These are phyloP conservation scores for Diplodia corticola DNA, from an alignment of 2,329 filamentous ascomycete species.

Conservation along the genomic window DNA sequence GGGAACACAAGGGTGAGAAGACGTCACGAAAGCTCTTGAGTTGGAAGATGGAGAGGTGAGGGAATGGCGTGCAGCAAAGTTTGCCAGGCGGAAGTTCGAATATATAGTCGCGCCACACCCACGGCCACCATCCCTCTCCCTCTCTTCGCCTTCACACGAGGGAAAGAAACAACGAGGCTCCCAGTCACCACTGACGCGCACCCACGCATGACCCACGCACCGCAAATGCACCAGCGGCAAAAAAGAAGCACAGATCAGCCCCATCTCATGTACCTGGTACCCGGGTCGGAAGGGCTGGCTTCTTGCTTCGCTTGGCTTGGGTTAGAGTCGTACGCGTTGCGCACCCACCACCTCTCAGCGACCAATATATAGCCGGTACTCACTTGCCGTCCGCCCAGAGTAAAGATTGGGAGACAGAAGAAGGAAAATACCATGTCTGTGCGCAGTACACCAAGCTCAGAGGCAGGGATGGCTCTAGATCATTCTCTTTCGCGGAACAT, in stretches of 20 bases:
- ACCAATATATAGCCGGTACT: neutral
- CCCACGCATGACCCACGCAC: neutral
- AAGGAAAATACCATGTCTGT: neutral
- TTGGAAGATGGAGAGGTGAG: neutral
- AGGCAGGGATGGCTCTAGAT: neutral
- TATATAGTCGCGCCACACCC: neutral
- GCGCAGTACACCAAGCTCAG: neutral
- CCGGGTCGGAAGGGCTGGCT: neutral
- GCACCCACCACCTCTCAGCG: neutral
- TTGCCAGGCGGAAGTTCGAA: neutral
- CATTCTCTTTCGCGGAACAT: neutral
- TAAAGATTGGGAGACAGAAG: neutral
- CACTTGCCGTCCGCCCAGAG: neutral
- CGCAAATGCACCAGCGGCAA: neutral
- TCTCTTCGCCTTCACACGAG: neutral
- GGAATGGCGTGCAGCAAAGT: neutral
- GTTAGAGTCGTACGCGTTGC: neutral
- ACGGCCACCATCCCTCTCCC: neutral
- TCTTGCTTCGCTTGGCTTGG: constrained; percentile 2
- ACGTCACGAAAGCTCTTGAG: neutral
- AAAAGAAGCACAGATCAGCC: neutral
- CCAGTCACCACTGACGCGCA: neutral
- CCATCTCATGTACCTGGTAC: neutral
- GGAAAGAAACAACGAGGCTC: neutral
- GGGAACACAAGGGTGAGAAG: neutral